These are phyloP conservation scores for Metarhizium brunneum DNA, from an alignment of 2,329 filamentous ascomycete genomes.

Conservation along the genomic window DNA sequence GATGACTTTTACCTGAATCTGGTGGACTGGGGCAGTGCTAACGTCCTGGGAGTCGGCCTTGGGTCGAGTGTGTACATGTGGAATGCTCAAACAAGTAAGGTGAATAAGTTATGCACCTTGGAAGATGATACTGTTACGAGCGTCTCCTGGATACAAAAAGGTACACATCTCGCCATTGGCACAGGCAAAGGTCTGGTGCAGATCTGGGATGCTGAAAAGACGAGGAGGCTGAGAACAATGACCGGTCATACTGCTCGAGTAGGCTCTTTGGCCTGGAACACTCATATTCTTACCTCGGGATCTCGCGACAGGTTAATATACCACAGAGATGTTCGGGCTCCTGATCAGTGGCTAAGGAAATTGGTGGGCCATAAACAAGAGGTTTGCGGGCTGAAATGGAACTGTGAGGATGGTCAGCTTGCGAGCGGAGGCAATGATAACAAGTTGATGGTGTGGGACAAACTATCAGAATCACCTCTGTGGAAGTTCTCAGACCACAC, in stretches of 20 bases:
- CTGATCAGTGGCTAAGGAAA: constrained; percentile 81
- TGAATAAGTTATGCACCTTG: constrained; percentile 88
- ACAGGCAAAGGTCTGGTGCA: constrained; percentile 92
- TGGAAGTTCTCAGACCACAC: constrained; percentile 94
- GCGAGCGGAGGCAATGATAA: constrained; percentile 97
- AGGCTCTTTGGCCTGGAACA: constrained; percentile 93
- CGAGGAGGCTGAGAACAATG: constrained; percentile 84
- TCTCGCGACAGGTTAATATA: constrained; percentile 90
- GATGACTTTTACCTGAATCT: constrained; percentile 98
- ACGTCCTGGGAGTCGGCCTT: constrained; percentile 85
- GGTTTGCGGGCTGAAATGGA: constrained; percentile 95
- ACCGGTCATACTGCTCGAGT: constrained; percentile 91
- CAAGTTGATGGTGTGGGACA: constrained; percentile 98
- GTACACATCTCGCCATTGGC: constrained; percentile 90
- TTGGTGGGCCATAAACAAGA: constrained; percentile 95
- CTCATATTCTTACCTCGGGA: constrained; percentile 91
- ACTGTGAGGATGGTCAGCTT: constrained; percentile 88
- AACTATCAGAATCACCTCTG: constrained; percentile 80
- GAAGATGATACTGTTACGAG: constrained; percentile 92
- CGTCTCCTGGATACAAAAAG: constrained; percentile 96
- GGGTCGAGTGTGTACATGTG: constrained; percentile 96
- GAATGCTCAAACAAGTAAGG: constrained; percentile 85
- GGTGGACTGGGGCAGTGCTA: constrained; percentile 94
- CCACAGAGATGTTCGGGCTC: constrained; percentile 87
- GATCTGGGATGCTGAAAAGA: constrained; percentile 92